A percentile compares a stretch with the other conserved stretches of the same genome.
phyloP scores from a whole-genome alignment of 1,139 yeast species.

The Hyphopichia burtonii region DNA sequence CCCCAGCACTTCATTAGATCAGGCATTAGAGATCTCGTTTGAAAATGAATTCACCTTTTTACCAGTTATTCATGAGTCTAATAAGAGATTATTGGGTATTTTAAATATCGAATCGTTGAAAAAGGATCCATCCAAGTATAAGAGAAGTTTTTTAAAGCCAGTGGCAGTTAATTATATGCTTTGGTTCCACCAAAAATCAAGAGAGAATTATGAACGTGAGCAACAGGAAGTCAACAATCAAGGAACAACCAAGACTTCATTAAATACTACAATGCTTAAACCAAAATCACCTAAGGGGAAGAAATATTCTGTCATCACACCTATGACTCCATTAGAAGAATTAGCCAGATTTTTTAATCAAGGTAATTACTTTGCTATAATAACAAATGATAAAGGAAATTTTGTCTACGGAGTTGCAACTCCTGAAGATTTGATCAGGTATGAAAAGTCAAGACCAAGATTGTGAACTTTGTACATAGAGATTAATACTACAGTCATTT shows the following conservation, averaged over 20 bases:
- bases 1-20: constrained; percentile 49
- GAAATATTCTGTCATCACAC: constrained; percentile 48
- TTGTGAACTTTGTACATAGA: constrained; percentile 11
- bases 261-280: constrained; percentile 26
- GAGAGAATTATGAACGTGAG: constrained; percentile 29
- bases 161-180: constrained; percentile 40
- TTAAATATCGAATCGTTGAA: constrained; percentile 50
- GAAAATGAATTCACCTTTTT: constrained; percentile 58
- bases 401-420: constrained; percentile 66
- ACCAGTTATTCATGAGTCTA: constrained; percentile 54
- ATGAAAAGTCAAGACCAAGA: constrained; percentile 53
- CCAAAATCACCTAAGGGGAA: constrained; percentile 33
- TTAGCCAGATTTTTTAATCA: constrained; percentile 51
- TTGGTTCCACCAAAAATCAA: constrained; percentile 43
- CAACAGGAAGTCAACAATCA: constrained; percentile 9
- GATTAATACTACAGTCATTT: not conserved
- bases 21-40: constrained; percentile 50
- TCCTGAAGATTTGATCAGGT: constrained; percentile 57
- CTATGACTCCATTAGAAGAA: constrained; percentile 56
- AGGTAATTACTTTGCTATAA: constrained; percentile 57
- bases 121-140: constrained; percentile 18
- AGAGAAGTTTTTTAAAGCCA: constrained; percentile 27
- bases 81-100: constrained; percentile 54
- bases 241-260: constrained; percentile 20
- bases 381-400: constrained; percentile 53